Conservation (phyloP, 768 basidiomycete species). For the Leccinum boreale region DNA sequence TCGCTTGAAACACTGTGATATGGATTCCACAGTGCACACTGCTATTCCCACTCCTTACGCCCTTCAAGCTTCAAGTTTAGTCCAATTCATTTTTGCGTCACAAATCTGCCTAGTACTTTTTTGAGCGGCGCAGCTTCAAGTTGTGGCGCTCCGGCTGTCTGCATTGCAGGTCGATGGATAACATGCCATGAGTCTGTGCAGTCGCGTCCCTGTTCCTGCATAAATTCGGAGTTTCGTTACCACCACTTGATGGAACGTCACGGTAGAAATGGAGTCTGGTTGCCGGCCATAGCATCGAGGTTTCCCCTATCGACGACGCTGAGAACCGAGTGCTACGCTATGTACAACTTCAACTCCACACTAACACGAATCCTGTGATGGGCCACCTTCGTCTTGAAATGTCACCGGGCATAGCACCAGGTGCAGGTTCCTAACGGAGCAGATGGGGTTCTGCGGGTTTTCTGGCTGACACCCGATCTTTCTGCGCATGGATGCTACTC, state of each 20-base stretch:
- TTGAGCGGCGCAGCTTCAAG: too few species aligned
- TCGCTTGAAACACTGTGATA: background rate
- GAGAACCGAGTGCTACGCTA: background rate
- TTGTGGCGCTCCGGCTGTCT: background rate
- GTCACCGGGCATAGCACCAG: background rate
- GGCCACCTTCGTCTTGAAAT: background rate
- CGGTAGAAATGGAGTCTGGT: background rate
- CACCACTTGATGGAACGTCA: background rate
- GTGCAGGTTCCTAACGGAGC: too few species aligned
- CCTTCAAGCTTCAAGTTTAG: background rate
- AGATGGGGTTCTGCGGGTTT: background rate
- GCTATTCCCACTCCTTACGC: background rate
- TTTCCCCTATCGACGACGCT: background rate
- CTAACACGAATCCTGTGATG: background rate
- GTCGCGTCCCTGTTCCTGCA: background rate
- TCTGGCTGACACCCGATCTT: background rate
- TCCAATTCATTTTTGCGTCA: background rate
- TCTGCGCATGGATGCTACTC: background rate
- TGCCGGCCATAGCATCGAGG: background rate
- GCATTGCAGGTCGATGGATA: background rate
- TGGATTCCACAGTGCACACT: background rate
- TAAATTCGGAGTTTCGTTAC: background rate
- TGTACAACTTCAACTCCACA: background rate
- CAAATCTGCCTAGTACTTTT: background rate
- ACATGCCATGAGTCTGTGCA: background rate